Percentiles rank a stretch among this genome's conserved stretches.
phyloP scores from a whole-genome alignment of 257 asterid species.

The Anisodus tanguticus region DNA sequence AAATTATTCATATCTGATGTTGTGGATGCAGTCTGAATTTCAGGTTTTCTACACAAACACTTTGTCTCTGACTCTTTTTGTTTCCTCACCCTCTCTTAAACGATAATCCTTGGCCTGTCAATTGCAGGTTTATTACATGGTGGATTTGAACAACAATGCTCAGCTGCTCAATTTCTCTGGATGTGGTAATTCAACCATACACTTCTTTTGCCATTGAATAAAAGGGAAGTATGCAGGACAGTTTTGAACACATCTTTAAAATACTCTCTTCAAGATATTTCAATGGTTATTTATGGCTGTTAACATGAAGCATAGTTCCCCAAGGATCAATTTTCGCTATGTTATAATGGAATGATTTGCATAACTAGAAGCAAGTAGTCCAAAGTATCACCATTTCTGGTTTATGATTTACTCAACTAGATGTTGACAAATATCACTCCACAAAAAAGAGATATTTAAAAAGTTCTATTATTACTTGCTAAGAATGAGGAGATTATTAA shows the following conservation, averaged over 20 bases:
- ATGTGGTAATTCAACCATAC: constrained; percentile 63
- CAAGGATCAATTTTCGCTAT: background rate
- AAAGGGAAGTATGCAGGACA: constrained; percentile 13
- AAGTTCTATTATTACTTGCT: background rate
- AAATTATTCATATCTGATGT: background rate
- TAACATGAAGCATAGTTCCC: background rate
- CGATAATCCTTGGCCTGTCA: background rate
- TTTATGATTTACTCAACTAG: background rate
- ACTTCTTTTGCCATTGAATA: background rate
- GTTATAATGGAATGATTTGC: background rate
- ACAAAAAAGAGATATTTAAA: background rate
- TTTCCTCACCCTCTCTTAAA: constrained; percentile 8
- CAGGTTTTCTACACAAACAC: background rate
- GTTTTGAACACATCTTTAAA: constrained; percentile 13
- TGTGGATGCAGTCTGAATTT: constrained; percentile 5
- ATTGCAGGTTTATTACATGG: constrained; percentile 88
- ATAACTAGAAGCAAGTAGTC: background rate
- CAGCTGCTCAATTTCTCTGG: constrained; percentile 93
- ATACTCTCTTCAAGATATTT: background rate
- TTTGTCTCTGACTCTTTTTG: constrained; percentile 3
- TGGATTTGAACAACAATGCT: constrained; percentile 68
- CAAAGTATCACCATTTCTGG: background rate
- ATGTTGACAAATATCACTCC: background rate
- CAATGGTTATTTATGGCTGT: background rate
- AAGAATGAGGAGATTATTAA: background rate